phyloP scores from a whole-genome alignment of 805 yeast genomes.

The Tetrapisispora nanseiensis region DNA sequence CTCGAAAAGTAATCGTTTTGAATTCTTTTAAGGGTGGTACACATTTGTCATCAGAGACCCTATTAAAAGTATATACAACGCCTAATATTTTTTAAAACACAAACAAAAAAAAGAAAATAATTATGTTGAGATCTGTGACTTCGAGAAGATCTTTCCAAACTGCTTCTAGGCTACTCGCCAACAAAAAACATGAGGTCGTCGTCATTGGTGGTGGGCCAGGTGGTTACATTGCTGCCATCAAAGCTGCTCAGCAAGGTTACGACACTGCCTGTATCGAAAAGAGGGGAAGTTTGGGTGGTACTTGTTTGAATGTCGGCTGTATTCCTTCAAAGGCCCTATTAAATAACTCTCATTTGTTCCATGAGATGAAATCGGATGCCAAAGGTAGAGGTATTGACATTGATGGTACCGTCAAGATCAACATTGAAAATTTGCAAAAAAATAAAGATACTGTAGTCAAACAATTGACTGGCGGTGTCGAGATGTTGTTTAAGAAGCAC shows the following conservation, averaged over 20 bases:
- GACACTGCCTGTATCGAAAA: slow-evolving; percentile 96
- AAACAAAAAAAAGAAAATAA: background rate
- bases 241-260: slow-evolving; percentile 92
- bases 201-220: slow-evolving; percentile 99
- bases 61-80: too few species aligned
- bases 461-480: slow-evolving; percentile 89
- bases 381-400: slow-evolving; percentile 85
- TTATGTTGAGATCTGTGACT: slow-evolving; percentile 2
- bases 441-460: slow-evolving; percentile 87
- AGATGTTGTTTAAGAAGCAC: slow-evolving; percentile 89
- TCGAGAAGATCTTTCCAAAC: background rate
- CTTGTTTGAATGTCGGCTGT: slow-evolving; percentile 98
- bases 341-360: slow-evolving; percentile 90
- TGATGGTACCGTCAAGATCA: slow-evolving; percentile 54
- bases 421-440: slow-evolving; percentile 71
- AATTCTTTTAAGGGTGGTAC: too few species aligned
- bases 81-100: background rate
- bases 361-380: slow-evolving; percentile 79
- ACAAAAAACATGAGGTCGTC: slow-evolving; percentile 62
- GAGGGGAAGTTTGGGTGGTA: slow-evolving; percentile 95
- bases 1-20: too few species aligned
- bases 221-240: slow-evolving; percentile 98
- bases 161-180: background rate
- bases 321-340: slow-evolving; percentile 94
- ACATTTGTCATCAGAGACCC: too few species aligned